Percentiles rank a stretch among this genome's conserved stretches.
phyloP scores from a whole-genome alignment of 768 basidiomycete species.

The Pisolithus orientalis region DNA sequence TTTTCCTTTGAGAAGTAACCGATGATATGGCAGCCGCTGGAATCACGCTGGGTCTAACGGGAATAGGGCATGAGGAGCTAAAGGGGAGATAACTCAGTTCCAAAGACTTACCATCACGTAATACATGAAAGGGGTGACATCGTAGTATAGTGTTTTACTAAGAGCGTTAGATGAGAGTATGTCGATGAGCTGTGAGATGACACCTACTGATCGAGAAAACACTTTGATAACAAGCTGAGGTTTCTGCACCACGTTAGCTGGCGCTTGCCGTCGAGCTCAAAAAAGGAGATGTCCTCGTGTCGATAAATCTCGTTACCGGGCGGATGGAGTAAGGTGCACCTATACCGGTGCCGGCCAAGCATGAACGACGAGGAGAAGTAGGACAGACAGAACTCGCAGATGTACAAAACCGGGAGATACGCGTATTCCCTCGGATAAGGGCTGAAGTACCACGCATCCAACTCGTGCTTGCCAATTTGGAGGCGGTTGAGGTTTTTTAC shows the following conservation, averaged over 20 bases:
- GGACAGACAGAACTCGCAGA: constrained; percentile 97
- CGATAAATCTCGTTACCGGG: constrained; percentile 99
- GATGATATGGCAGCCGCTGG: constrained; percentile 86
- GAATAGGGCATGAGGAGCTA: constrained; percentile 10
- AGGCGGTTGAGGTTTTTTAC: constrained; percentile 98
- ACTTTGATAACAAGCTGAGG: constrained; percentile 92
- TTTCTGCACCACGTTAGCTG: constrained; percentile 97
- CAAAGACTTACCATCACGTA: constrained; percentile 82
- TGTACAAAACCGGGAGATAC: constrained; percentile 88
- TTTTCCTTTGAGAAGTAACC: constrained; percentile 99
- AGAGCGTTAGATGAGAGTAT: constrained; percentile 15
- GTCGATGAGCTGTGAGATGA: constrained; percentile 9
- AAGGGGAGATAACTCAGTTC: constrained; percentile 3
- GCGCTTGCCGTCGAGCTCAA: constrained; percentile 95
- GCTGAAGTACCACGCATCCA: constrained; percentile 99
- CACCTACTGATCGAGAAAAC: constrained; percentile 94
- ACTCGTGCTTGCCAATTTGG: constrained; percentile 93
- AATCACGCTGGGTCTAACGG: constrained; percentile 72
- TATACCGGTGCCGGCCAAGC: constrained; percentile 84
- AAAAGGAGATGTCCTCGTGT: constrained; percentile 94
- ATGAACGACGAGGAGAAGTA: constrained; percentile 90
- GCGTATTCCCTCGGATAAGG: constrained; percentile 99
- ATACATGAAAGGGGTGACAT: constrained; percentile 99
- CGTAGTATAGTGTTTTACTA: constrained; percentile 98
- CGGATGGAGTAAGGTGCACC: constrained; percentile 88